Conservation (phyloP, 1,284 basidiomycete species). For the Xerocomus minutiporus region DNA sequence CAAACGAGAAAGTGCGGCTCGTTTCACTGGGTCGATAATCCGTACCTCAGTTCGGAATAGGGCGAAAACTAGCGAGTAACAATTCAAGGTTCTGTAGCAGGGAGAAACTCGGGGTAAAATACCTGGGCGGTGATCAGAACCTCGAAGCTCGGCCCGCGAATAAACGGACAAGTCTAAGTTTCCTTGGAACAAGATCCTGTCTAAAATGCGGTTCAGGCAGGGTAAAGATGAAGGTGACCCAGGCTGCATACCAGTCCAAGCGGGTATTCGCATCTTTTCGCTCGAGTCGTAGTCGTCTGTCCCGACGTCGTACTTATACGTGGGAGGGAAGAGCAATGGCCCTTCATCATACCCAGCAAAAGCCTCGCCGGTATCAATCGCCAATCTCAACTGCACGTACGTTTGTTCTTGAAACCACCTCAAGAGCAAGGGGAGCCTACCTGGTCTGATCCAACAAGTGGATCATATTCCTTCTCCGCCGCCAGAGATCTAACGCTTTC, state of each 20-base stretch:
- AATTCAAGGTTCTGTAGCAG: background rate
- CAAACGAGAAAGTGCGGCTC: constrained; percentile 64
- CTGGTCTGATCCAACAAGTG: constrained; percentile 81
- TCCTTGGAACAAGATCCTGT: constrained; percentile 88
- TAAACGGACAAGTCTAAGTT: constrained; percentile 63
- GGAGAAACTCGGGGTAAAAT: background rate
- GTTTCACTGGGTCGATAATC: constrained; percentile 74
- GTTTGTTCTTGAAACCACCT: background rate
- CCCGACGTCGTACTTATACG: constrained; percentile 82
- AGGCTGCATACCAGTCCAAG: constrained; percentile 82
- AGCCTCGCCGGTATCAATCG: constrained; percentile 64
- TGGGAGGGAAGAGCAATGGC: constrained; percentile 82
- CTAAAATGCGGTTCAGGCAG: constrained; percentile 37
- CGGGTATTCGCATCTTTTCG: constrained; percentile 94
- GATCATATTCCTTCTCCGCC: constrained; percentile 61
- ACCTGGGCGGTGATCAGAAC: constrained; percentile 95
- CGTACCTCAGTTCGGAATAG: constrained; percentile 76
- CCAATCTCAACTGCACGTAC: constrained; percentile 56
- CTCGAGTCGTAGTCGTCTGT: constrained; percentile 91
- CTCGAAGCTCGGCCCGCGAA: constrained; percentile 75
- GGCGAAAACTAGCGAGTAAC: constrained; percentile 63
- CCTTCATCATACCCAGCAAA: constrained; percentile 89
- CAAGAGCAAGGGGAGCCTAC: constrained; percentile 36
- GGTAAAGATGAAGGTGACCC: background rate
- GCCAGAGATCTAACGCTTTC: constrained; percentile 69